Percentiles rank a stretch among this genome's conserved stretches.
Evolutionary conservation across 352 stramenopile genomes (phyloP).

Genomic region (Phytophthora pseudosyringae): DNA sequence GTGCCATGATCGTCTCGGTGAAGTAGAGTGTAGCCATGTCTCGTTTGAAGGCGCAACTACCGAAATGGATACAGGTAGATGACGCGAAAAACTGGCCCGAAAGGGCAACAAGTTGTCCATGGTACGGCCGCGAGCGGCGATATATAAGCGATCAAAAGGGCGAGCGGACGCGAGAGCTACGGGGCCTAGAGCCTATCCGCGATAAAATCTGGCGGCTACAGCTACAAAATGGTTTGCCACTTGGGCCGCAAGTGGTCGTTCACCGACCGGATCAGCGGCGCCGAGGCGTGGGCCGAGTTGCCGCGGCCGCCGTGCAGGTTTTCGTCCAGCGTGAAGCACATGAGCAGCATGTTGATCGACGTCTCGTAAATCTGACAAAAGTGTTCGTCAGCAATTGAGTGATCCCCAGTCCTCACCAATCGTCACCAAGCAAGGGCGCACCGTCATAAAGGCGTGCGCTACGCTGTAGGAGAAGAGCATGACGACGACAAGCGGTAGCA

Average conservation of each 20-base stretch:
- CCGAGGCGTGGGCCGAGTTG: slow-evolving; percentile 70
- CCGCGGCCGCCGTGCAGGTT: slow-evolving; percentile 80
- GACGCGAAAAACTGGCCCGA: slow-evolving; percentile 1
- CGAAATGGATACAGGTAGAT: slow-evolving; percentile 5
- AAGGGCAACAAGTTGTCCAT: not conserved
- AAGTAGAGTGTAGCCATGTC: slow-evolving; percentile 20
- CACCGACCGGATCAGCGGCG: slow-evolving; percentile 70
- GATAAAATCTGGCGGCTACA: slow-evolving; percentile 1
- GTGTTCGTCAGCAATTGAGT: not conserved
- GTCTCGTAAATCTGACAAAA: slow-evolving; percentile 80
- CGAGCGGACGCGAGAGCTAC: not conserved
- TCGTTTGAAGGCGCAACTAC: slow-evolving; percentile 13
- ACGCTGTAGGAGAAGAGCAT: slow-evolving; percentile 79
- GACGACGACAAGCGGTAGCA: slow-evolving; percentile 72
- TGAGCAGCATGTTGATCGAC: slow-evolving; percentile 84
- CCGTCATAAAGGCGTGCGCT: slow-evolving; percentile 85
- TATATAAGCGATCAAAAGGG: slow-evolving; percentile 29
- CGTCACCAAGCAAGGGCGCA: slow-evolving; percentile 24
- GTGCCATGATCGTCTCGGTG: not conserved
- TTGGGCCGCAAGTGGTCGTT: slow-evolving; percentile 87
- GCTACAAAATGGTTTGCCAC: slow-evolving; percentile 80
- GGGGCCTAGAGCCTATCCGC: not conserved
- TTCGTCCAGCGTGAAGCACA: slow-evolving; percentile 88
- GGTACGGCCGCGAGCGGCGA: slow-evolving; percentile 3
- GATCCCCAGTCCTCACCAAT: not conserved